phyloP scores from a whole-genome alignment of 495 filamentous ascomycete species.

The Xylaria cubensis region DNA sequence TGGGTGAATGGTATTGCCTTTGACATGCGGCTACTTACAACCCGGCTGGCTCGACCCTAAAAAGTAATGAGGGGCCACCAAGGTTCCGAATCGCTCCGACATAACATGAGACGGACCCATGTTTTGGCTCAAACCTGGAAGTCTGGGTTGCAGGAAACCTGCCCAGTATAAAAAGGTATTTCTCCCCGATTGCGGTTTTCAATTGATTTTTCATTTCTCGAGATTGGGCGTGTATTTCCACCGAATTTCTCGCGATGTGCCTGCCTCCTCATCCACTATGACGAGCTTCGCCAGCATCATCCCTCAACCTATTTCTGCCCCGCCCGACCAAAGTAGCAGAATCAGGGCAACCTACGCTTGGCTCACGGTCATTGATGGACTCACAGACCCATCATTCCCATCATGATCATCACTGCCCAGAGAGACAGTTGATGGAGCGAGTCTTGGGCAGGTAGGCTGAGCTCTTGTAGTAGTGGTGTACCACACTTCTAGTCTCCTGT shows the following conservation, averaged over 20 bases:
- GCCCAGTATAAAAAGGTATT: neutral
- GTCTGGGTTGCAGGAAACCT: neutral
- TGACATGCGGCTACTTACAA: neutral
- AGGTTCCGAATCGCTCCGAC: constrained; percentile 15
- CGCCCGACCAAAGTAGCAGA: neutral
- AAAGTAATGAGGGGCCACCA: neutral
- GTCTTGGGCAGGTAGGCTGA: constrained; percentile 2
- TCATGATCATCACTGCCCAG: neutral
- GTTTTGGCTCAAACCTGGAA: neutral
- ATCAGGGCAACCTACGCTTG: neutral
- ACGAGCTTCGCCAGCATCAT: neutral
- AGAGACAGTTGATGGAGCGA: neutral
- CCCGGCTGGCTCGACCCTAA: neutral
- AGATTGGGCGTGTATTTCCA: neutral
- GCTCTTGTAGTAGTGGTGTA: neutral
- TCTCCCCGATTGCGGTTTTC: neutral
- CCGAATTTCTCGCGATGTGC: neutral
- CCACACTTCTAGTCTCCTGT: neutral
- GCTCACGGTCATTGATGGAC: neutral
- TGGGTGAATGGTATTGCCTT: neutral
- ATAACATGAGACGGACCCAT: constrained; percentile 13
- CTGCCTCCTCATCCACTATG: neutral
- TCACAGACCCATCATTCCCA: neutral
- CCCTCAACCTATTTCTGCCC: neutral
- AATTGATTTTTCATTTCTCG: neutral